Base-by-base conservation (phyloP, 768 basidiomycete genomes). In the Mycena galopus region DNA sequence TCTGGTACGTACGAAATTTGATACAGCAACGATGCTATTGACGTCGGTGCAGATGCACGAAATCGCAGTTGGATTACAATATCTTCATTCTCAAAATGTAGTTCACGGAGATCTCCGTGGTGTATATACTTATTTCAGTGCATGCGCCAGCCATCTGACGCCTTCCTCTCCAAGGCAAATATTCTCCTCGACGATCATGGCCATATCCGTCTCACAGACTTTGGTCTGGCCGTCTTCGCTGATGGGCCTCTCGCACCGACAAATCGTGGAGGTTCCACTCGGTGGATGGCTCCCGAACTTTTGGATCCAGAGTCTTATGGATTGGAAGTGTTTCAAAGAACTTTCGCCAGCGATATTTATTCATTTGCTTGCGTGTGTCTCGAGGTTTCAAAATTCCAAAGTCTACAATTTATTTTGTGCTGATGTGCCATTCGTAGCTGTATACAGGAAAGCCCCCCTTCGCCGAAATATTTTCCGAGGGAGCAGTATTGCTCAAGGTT, bases 41-140 rank as follows among this genome's bases (percentile, higher is more conserved):
- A 44, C 42, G 17, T 19, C 17, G 27, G 9, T 21, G 10, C 51
- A 84, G 84, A 76, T 84, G 27, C 50, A 79, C 55, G 84, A 85
- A 57, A 76, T 83, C 27, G 81, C 79, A 30, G 64, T 80, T 10
- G 84, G 84, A 16, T 33, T 71, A 39, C 62, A 71, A 19, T 84
- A 85, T n/a, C n/a, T n/a, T n/a, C n/a, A n/a, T n/a, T n/a, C n/a
- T n/a, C n/a, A n/a, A n/a, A n/a, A 71, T 11, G 73, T 77, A 4
- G 66, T 78, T 3, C 79, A 79, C 27, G 79, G 75, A 1, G 79
- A 80, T 67, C 70, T 80, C n/a, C 71, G 75, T 23, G 78, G 79
- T 25, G 79, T 80, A 64, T 16, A 12, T 9, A 32, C 2, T 5
- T 4, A 2, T 1, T n/a, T n/a, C n/a, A n/a, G n/a, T n/a, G n/a